Evolutionary conservation across 306 rosid species (phyloP).

Genomic region (Rosa rugosa): DNA sequence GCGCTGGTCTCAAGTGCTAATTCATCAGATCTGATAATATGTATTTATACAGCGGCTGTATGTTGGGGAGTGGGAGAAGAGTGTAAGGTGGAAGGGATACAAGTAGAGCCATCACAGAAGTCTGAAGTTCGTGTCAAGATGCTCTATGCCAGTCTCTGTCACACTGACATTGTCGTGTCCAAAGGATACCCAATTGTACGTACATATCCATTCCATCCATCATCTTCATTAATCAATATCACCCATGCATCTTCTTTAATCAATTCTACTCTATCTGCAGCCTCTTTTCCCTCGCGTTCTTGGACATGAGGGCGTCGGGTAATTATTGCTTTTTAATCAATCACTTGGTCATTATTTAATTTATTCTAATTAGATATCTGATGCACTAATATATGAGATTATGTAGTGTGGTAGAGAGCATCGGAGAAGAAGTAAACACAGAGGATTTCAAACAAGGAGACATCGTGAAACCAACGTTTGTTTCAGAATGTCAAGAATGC

Average conservation of each 20-base stretch:
- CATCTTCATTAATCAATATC: neutral
- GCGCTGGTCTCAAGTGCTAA: neutral
- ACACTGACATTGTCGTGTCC: conserved; percentile 38
- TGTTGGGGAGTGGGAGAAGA: conserved; percentile 49
- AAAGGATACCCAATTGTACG: conserved; percentile 40
- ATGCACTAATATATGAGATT: too few species aligned
- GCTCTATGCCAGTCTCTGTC: conserved; percentile 59
- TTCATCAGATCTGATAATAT: neutral
- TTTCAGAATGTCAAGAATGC: too few species aligned
- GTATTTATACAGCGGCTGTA: conserved; percentile 36
- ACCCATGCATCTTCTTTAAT: neutral
- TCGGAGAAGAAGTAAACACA: too few species aligned
- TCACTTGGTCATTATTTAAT: too few species aligned
- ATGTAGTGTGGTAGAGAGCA: too few species aligned
- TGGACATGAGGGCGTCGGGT: too few species aligned
- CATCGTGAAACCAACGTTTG: too few species aligned
- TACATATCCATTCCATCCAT: neutral
- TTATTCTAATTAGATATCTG: too few species aligned
- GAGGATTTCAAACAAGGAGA: too few species aligned
- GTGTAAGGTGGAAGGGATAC: conserved; percentile 50
- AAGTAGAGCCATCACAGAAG: conserved; percentile 51
- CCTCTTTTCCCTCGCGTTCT: too few species aligned
- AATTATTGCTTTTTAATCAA: too few species aligned
- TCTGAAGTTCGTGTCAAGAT: conserved; percentile 54
- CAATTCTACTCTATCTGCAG: too few species aligned